phyloP scores from a whole-genome alignment of 495 filamentous ascomycete species.

The Melanomma pulvis-pyrius region DNA sequence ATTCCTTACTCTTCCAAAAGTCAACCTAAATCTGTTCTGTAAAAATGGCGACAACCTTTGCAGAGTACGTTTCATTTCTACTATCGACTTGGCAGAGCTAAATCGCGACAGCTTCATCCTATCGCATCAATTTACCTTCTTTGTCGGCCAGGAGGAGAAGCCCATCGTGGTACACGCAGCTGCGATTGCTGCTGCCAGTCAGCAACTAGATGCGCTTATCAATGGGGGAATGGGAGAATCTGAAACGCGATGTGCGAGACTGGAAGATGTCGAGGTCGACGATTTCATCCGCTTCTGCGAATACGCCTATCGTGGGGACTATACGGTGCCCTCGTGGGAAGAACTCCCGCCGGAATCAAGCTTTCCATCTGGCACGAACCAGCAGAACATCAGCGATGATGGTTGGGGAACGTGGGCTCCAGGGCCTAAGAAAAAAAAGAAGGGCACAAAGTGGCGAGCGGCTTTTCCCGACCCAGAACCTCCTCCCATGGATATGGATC shows the following conservation, averaged over 20 bases:
- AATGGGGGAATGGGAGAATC: slow-evolving; percentile 27
- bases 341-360: neutral
- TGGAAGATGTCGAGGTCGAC: slow-evolving; percentile 18
- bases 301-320: slow-evolving; percentile 33
- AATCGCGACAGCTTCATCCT: slow-evolving; percentile 15
- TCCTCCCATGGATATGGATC: neutral
- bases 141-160: slow-evolving; percentile 16
- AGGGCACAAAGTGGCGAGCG: neutral
- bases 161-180: slow-evolving; percentile 28
- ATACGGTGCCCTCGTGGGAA: slow-evolving; percentile 22
- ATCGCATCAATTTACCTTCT: slow-evolving; percentile 30
- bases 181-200: slow-evolving; percentile 17
- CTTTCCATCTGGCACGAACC: neutral
- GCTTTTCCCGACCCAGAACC: neutral
- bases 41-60: slow-evolving; percentile 7
- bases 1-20: slow-evolving; percentile 1
- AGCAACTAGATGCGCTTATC: slow-evolving; percentile 19
- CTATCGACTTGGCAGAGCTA: neutral
- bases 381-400: neutral
- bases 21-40: neutral
- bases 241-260: slow-evolving; percentile 14
- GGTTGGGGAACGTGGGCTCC: neutral
- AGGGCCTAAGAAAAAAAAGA: neutral
- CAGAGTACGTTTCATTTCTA: slow-evolving; percentile 4
- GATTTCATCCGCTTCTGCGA: slow-evolving; percentile 36